phyloP scores from a whole-genome alignment of 164 flowering plant species.

The Sedum album region DNA sequence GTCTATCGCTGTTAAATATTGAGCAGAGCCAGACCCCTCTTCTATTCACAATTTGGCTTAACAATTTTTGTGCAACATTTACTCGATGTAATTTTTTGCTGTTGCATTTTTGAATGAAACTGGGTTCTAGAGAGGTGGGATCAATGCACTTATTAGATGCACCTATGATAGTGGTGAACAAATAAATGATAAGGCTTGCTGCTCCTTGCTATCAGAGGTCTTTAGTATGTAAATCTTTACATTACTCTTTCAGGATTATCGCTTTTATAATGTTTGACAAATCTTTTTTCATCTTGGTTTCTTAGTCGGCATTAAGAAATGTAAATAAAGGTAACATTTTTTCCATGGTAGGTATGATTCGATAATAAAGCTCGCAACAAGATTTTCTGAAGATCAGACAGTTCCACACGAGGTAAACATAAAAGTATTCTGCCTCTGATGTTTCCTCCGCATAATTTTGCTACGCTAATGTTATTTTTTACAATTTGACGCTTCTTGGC shows the following conservation, averaged over 20 bases:
- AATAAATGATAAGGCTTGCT: constrained; percentile 65
- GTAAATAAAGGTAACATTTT: constrained; percentile 64
- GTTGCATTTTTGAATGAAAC: constrained; percentile 33
- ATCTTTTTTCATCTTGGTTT: neutral
- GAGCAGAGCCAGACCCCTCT: neutral
- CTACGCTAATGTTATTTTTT: constrained; percentile 10
- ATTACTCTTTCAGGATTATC: too few species aligned
- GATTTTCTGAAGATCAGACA: constrained; percentile 75
- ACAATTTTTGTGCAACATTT: neutral
- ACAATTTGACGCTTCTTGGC: constrained; percentile 82
- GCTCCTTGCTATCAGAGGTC: constrained; percentile 84
- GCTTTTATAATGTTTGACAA: too few species aligned
- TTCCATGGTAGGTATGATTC: constrained; percentile 64
- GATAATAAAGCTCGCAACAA: constrained; percentile 55
- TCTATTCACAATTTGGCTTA: neutral
- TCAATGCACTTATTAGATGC: constrained; percentile 67
- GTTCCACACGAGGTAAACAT: constrained; percentile 75
- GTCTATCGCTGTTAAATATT: constrained; percentile 56
- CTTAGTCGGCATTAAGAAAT: constrained; percentile 94
- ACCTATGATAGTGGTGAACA: constrained; percentile 75
- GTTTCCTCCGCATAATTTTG: neutral
- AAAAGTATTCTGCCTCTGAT: neutral
- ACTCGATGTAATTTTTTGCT: neutral
- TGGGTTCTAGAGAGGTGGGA: constrained; percentile 85
- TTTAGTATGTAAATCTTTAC: constrained; percentile 29